Base-by-base conservation (phyloP, 1,284 basidiomycete genomes). In the Cutaneotrichosporon cyanovorans region DNA sequence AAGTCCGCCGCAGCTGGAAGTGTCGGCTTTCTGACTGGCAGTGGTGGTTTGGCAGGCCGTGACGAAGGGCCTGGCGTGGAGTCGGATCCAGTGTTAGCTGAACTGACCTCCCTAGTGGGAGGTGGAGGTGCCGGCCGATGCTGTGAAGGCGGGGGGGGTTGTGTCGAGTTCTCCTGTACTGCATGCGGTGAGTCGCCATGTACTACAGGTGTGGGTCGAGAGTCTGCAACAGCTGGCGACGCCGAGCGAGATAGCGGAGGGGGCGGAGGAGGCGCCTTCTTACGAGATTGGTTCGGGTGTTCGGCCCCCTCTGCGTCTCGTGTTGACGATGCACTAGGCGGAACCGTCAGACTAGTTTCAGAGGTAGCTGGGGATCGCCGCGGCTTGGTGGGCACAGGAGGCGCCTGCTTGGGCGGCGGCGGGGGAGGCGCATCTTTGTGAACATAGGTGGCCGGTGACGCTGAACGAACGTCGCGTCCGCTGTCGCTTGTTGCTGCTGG, bases 21-120 rank as follows among this genome's bases (percentile, higher is more conserved):
- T 0, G 46, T 49, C 12, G 46, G 40, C n/a, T 48, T 46, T 4
- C 46, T 37, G 11, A 45, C 51, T 1, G 51, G 51, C 4, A 48
- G 32, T 2, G 43, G 46, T 10, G 50, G 50, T 37, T 45, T 45
- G 4, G 33, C 12, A 8, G 40, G n/a, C 21, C 20, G 25, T 7
- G 12, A 28, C 25, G 25, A 12, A 28, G 25, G 25, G 12, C 25
- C 8, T 28, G 25, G 25, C 8, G 25, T n/a, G 25, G 8, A 7
- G 25, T 28, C 8, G 25, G 25, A 28, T 7, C 25, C 25, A 28
- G 8, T 7, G 25, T 7, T 28, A 5, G 37, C 37, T 8, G 37
- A 18, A 19, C 31, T 42, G 19, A 21, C 35, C 5, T 10, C n/a
- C 3, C n/a, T 15, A n/a, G 15, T 42, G 2, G 46, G 41, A 8